Conservation (phyloP, 179 eudicot genomes). For the Drosera spatulata region DNA sequence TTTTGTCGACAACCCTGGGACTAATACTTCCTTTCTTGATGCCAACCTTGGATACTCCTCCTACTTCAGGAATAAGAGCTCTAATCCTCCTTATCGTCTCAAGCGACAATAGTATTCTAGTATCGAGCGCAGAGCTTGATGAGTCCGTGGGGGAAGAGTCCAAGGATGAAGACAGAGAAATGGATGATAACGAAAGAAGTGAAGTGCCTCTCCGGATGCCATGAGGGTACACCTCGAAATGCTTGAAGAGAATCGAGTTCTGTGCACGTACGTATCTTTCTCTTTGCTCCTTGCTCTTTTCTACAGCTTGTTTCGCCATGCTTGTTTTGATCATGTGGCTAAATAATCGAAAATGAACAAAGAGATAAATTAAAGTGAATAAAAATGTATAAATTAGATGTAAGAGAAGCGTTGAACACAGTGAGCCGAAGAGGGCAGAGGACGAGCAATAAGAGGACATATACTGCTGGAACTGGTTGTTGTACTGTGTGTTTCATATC, state of each 20-base stretch:
- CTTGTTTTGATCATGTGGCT: constrained; percentile 44
- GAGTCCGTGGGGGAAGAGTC: constrained; percentile 41
- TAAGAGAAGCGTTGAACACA: constrained; percentile 4
- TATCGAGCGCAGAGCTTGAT: constrained; percentile 43
- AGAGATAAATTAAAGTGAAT: not conserved
- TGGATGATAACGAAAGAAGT: constrained; percentile 61
- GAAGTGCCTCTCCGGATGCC: constrained; percentile 60
- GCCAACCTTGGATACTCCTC: constrained; percentile 18
- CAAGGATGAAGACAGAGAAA: constrained; percentile 55
- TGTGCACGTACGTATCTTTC: constrained; percentile 38
- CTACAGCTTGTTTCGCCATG: constrained; percentile 34
- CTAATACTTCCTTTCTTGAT: constrained; percentile 4
- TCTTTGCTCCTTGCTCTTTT: constrained; percentile 40
- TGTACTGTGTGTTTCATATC: constrained; percentile 42
- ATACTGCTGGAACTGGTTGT: constrained; percentile 28
- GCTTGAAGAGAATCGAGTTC: constrained; percentile 33
- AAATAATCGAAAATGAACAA: not conserved
- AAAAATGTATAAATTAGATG: constrained; percentile 3
- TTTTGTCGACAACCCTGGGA: not conserved
- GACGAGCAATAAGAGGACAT: constrained; percentile 11
- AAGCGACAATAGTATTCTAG: constrained; percentile 50
- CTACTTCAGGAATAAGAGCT: constrained; percentile 17
- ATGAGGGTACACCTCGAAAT: constrained; percentile 67
- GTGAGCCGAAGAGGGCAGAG: constrained; percentile 7
- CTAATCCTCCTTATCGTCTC: constrained; percentile 17